Evolutionary conservation across 306 rosid species (phyloP), one percentile per base, ranked within the genome.

Genomic region (Rosa chinensis): DNA sequence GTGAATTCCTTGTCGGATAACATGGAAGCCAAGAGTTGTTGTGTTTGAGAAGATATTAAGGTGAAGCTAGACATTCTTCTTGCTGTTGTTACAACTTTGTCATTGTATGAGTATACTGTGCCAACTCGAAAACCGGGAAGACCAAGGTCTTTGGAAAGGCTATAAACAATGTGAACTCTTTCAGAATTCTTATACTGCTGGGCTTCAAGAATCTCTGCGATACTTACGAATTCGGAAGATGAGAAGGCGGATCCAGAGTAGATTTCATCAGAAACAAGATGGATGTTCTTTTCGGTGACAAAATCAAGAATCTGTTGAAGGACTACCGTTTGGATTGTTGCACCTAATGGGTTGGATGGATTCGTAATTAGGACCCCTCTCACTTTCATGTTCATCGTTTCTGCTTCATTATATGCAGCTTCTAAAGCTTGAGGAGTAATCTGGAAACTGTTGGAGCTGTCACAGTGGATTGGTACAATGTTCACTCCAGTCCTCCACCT

Each of bases 401-500:
- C 80, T 50, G 99, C 95, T 2, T 81, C 74, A 20, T 82, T 81
- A 74, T 88, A 90, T 66, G 99, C 97, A 5, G 83, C 82, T 64
- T 92, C 97, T 20, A 94, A 70, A 12, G 97, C 92, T 84, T 90
- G 62, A 0, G 83, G 81, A 72, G 97, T 94, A 2, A 92, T 86
- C 73, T 94, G 93, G 79, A 94, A 94, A 40, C 91, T 89, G 90
- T 89, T 91, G 71, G 95, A 89, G 78, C 97, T 92, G 18, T 92
- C 81, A 61, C 97, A 89, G 59, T 91, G 97, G 76, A 94, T 89
- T 25, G 99, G 97, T 43, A 94, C 84, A 55, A 94, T 89, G 71
- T 94, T 89, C 18, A 89, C 97, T 4, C 95, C 97, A 2, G 97
- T 94, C 82, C 99, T 94, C 99, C 99, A 94, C 55, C 95, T 89